Evolutionary conservation across 768 basidiomycete species (phyloP).

Genomic region (Lanmaoa rubissima): DNA sequence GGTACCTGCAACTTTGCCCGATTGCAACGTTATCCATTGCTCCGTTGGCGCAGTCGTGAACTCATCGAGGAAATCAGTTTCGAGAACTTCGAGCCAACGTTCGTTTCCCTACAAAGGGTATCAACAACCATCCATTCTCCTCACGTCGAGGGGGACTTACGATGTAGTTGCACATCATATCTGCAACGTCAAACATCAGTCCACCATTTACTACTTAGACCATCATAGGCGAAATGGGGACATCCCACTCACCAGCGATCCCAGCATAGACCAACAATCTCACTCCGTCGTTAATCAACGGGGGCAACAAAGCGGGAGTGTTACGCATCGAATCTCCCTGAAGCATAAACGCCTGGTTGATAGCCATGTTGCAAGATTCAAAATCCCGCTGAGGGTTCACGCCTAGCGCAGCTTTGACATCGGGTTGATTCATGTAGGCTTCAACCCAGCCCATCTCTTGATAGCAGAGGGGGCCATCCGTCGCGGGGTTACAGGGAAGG

Average conservation of each 20-base stretch:
- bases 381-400: conserved; percentile 60
- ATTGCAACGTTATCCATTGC: conserved; percentile 55
- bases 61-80: conserved; percentile 59
- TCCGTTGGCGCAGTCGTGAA: conserved; percentile 48
- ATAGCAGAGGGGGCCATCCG: conserved; percentile 76
- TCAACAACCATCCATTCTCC: background rate
- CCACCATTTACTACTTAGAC: background rate
- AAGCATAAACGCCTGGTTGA: conserved; percentile 76
- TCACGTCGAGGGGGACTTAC: conserved; percentile 33
- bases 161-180: conserved; percentile 88
- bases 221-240: background rate
- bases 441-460: conserved; percentile 85
- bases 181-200: conserved; percentile 34
- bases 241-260: conserved; percentile 57
- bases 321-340: conserved; percentile 90
- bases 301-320: conserved; percentile 72
- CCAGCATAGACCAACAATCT: conserved; percentile 88
- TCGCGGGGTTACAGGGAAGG: conserved; percentile 62
- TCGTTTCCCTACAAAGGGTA: conserved; percentile 58
- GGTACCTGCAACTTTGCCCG: conserved; percentile 60
- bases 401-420: conserved; percentile 77
- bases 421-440: conserved; percentile 77
- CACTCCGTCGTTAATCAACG: conserved; percentile 79
- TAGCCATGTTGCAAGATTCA: conserved; percentile 70
- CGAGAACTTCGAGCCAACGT: conserved; percentile 66